phyloP scores from a whole-genome alignment of 768 basidiomycete genomes.

The Boletus sensibilis region DNA sequence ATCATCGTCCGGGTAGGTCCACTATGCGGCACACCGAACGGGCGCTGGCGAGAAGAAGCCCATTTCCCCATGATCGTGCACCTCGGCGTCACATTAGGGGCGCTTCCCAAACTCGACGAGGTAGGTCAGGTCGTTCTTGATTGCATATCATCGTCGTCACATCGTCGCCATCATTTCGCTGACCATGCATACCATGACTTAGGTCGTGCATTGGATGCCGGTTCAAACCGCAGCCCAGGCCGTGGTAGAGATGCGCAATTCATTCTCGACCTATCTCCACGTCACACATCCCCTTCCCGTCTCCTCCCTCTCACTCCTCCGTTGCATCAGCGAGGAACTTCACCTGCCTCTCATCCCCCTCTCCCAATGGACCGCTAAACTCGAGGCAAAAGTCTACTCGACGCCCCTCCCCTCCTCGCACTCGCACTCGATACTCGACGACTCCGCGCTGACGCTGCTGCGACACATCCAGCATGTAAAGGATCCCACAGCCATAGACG shows the following conservation, averaged over 20 bases:
- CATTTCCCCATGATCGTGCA: conserved; percentile 38
- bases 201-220: conserved; percentile 18
- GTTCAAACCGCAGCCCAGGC: conserved; percentile 13
- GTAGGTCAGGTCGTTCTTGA: conserved; percentile 9
- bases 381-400: not conserved
- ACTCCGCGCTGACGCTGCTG: not conserved
- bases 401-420: not conserved
- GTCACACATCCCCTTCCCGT: conserved; percentile 13
- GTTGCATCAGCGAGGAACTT: conserved; percentile 4
- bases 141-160: too few species aligned
- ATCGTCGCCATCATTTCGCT: not conserved
- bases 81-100: conserved; percentile 15
- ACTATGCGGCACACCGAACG: conserved; percentile 35
- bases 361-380: conserved; percentile 6
- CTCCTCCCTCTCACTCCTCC: conserved; percentile 11
- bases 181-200: not conserved
- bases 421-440: not conserved
- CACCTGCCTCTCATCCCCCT: conserved; percentile 7
- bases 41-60: conserved; percentile 39
- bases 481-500: not conserved
- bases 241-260: conserved; percentile 18
- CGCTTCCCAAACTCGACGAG: conserved; percentile 22
- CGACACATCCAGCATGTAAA: not conserved
- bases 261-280: conserved; percentile 3
- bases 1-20: conserved; percentile 39